Evolutionary conservation across 495 filamentous ascomycete species (phyloP).

Genomic region (Aspergillus sclerotiicarbonarius): DNA sequence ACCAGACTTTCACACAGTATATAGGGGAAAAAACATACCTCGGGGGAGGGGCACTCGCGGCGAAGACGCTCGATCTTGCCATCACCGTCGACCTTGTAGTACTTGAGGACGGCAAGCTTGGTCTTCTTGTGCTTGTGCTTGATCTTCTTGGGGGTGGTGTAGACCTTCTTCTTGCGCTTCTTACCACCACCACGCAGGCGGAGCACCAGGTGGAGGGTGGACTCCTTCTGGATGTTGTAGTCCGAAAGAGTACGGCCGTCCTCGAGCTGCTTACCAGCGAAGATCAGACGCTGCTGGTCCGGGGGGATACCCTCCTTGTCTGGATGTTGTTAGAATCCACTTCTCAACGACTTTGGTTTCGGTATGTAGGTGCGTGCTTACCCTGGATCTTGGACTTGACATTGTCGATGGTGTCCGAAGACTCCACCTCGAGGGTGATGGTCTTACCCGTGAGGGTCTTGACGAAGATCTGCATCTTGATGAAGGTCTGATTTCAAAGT

Average conservation of each 20-base stretch:
- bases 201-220: constrained; percentile 96
- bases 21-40: constrained; percentile 57
- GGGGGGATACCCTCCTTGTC: constrained; percentile 99
- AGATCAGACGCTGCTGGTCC: constrained; percentile 99
- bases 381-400: constrained; percentile 93
- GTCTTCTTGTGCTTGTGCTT: constrained; percentile 99
- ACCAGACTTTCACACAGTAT: background rate
- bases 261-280: constrained; percentile 99
- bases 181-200: constrained; percentile 94
- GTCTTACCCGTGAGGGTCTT: constrained; percentile 99
- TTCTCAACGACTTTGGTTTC: background rate
- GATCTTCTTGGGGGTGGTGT: constrained; percentile 99
- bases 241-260: constrained; percentile 98
- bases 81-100: constrained; percentile 99
- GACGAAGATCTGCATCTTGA: constrained; percentile 98
- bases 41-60: constrained; percentile 90
- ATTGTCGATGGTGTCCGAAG: constrained; percentile 99
- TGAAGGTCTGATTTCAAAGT: constrained; percentile 43
- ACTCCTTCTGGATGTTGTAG: constrained; percentile 99
- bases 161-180: constrained; percentile 99
- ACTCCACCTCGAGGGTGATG: constrained; percentile 99
- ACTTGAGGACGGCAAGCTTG: constrained; percentile 99
- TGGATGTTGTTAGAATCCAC: constrained; percentile 27
- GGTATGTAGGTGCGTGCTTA: constrained; percentile 28
- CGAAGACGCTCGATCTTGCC: constrained; percentile 99